Conservation (phyloP, 306 rosid genomes). For the Aeschynomene evenia region DNA sequence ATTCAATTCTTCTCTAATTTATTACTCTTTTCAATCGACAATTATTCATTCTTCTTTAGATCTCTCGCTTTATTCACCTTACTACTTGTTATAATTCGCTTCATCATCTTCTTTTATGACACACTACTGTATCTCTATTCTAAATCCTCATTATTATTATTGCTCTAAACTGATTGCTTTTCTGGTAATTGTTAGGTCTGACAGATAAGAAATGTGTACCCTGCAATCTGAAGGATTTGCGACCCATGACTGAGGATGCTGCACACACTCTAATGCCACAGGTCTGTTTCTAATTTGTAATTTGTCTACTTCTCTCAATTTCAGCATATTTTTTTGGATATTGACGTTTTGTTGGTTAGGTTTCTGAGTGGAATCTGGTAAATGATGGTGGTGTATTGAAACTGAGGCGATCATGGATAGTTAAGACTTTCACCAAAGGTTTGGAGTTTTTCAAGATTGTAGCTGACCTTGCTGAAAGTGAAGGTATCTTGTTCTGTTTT, state of each 20-base stretch:
- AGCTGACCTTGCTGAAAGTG: conserved; percentile 75
- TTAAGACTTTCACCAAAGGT: conserved; percentile 74
- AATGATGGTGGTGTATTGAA: conserved; percentile 57
- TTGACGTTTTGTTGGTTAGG: conserved; percentile 42
- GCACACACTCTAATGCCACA: conserved; percentile 57
- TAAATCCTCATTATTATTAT: background rate
- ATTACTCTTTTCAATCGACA: background rate
- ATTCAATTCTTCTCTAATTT: background rate
- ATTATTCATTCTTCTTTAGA: too few relatives aligned
- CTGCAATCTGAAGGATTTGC: conserved; percentile 62
- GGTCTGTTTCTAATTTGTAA: conserved; percentile 44
- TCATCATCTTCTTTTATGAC: too few relatives aligned
- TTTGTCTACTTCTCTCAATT: background rate
- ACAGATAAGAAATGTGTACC: conserved; percentile 78
- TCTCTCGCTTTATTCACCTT: too few relatives aligned
- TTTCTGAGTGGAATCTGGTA: conserved; percentile 62
- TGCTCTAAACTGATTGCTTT: background rate
- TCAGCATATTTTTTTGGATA: background rate
- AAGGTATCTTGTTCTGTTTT: conserved; percentile 43
- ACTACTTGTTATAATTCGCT: too few relatives aligned
- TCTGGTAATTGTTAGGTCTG: conserved; percentile 47
- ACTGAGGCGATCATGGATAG: conserved; percentile 61
- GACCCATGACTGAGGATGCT: conserved; percentile 68
- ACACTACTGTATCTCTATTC: too few relatives aligned
- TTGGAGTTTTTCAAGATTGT: conserved; percentile 65